phyloP scores from a whole-genome alignment of 345 rosid species.

The Rhodamnia rubescens region DNA sequence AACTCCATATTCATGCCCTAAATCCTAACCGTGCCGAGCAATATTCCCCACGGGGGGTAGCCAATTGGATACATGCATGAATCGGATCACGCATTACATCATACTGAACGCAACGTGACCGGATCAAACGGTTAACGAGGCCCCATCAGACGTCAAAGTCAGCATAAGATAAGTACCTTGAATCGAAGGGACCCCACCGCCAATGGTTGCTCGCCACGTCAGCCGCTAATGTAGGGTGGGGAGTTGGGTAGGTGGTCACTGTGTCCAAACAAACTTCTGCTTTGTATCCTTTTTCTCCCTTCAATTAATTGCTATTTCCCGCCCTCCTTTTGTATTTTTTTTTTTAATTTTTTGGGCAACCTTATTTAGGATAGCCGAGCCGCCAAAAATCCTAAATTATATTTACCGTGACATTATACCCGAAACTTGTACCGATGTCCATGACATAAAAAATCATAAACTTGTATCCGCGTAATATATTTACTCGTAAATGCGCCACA shows the following conservation, averaged over 20 bases:
- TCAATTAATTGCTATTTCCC: neutral
- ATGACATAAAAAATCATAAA: no score
- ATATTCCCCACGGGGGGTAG: neutral
- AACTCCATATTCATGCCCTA: neutral
- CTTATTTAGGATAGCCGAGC: neutral
- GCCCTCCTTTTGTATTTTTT: no score
- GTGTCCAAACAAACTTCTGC: neutral
- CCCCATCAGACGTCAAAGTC: conserved; percentile 5
- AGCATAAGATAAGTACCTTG: neutral
- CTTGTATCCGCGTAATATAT: no score
- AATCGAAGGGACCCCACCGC: neutral
- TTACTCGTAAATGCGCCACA: no score
- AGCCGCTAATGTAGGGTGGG: neutral
- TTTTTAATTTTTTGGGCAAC: neutral
- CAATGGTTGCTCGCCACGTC: neutral
- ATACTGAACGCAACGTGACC: neutral
- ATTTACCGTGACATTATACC: no score
- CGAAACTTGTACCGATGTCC: no score
- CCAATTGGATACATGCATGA: neutral
- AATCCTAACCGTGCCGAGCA: neutral
- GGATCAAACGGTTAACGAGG: conserved; percentile 19
- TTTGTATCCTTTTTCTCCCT: neutral
- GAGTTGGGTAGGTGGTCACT: neutral
- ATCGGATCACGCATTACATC: neutral
- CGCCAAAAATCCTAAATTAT: no score